Evolutionary conservation across 352 stramenopile genomes (phyloP).

Genomic region (Pythium angustatum): DNA sequence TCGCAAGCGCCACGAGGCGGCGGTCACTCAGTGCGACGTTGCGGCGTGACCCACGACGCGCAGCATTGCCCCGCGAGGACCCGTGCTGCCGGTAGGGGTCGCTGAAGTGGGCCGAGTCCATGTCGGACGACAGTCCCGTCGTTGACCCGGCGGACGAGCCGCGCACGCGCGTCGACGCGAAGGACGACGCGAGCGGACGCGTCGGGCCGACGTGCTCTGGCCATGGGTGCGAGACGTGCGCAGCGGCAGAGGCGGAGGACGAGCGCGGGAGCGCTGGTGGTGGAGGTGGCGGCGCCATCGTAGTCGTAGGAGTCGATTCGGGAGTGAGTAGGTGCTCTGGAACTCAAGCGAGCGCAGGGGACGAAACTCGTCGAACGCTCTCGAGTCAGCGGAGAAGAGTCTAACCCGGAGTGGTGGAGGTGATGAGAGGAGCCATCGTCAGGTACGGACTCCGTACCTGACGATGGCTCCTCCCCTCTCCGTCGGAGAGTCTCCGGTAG

Average conservation of each 20-base stretch:
- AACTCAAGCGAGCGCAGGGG: too few relatives aligned
- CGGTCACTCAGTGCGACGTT: constrained; percentile 24
- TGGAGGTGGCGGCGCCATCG: neutral
- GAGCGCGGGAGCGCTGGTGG: constrained; percentile 8
- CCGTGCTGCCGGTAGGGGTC: neutral
- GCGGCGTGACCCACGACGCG: neutral
- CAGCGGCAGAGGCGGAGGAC: constrained; percentile 3
- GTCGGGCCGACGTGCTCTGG: neutral
- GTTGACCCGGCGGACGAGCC: constrained; percentile 10
- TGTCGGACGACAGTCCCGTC: constrained; percentile 21
- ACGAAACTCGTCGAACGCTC: too few relatives aligned
- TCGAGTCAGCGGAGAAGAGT: too few relatives aligned
- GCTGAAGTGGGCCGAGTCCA: neutral
- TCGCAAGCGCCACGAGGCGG: constrained; percentile 20
- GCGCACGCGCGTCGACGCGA: constrained; percentile 9
- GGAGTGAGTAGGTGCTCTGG: neutral
- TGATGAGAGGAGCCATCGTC: too few relatives aligned
- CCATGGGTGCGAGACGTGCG: neutral
- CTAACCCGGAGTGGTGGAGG: too few relatives aligned
- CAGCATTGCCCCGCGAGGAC: neutral
- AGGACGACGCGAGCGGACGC: constrained; percentile 11
- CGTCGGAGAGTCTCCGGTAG: too few relatives aligned
- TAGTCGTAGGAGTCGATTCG: neutral
- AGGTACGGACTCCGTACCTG: too few relatives aligned
- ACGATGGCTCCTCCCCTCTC: too few relatives aligned